A percentile compares a stretch with the other conserved stretches of the same genome.
phyloP scores from a whole-genome alignment of 75 land plant species.

The Larix kaempferi region DNA sequence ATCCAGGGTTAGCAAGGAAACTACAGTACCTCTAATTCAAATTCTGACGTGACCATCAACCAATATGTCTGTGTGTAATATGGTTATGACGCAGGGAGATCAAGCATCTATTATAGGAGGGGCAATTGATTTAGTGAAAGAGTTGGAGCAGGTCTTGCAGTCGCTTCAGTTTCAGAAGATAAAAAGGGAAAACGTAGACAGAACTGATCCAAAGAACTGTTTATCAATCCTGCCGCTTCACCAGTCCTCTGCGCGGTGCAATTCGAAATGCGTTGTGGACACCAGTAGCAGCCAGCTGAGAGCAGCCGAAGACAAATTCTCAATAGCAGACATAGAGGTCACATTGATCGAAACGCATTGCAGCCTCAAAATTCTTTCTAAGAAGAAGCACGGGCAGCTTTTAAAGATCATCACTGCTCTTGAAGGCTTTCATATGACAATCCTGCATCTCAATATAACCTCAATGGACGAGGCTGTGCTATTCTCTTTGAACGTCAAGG shows the following conservation, averaged over 20 bases:
- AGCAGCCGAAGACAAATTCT: neutral
- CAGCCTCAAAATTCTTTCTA: constrained; percentile 41
- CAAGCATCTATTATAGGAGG: constrained; percentile 32
- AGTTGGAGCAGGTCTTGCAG: constrained; percentile 28
- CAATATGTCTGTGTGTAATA: neutral
- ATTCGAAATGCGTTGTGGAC: neutral
- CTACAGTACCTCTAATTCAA: too few relatives aligned
- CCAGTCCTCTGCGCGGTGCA: neutral
- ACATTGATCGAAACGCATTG: constrained; percentile 17
- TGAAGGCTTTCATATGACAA: constrained; percentile 39
- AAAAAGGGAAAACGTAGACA: neutral
- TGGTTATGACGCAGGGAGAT: constrained; percentile 16
- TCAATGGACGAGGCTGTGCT: constrained; percentile 55
- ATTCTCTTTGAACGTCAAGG: constrained; percentile 80
- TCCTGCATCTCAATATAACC: constrained; percentile 74
- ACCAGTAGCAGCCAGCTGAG: neutral
- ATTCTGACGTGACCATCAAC: neutral
- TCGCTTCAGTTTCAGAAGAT: constrained; percentile 19
- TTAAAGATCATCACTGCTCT: constrained; percentile 46
- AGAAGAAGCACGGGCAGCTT: constrained; percentile 49
- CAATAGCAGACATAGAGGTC: constrained; percentile 8
- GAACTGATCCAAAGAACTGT: neutral
- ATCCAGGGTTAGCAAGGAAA: too few relatives aligned
- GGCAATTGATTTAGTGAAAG: constrained; percentile 32
- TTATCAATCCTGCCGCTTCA: neutral